Conservation (phyloP, 2,329 filamentous ascomycete genomes). For the Iodosphaeria phyllophila region DNA sequence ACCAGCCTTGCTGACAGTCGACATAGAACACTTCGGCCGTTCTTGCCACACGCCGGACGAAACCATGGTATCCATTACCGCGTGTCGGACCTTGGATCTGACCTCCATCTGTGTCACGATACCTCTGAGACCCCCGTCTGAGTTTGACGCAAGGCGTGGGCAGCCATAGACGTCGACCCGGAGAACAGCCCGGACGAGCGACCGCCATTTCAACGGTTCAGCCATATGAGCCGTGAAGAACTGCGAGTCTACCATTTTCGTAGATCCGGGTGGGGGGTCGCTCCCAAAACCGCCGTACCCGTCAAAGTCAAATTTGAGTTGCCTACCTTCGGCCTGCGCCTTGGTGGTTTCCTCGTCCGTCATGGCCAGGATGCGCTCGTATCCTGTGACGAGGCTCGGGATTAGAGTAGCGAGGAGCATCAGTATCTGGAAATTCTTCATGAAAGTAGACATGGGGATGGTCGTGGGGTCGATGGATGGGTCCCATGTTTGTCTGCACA, state of each 20-base stretch:
- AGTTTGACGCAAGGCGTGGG: constrained; percentile 4
- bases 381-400: constrained; percentile 37
- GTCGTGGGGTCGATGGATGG: constrained; percentile 3
- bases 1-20: constrained; percentile 11
- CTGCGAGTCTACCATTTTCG: constrained; percentile 1
- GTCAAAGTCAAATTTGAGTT: constrained; percentile 24
- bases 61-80: constrained; percentile 25
- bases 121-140: constrained; percentile 26
- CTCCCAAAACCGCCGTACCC: constrained; percentile 32
- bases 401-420: constrained; percentile 40
- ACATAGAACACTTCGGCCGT: constrained; percentile 10
- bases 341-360: constrained; percentile 30
- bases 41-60: constrained; percentile 17
- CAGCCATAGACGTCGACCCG: constrained; percentile 39
- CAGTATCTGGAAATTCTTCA: constrained; percentile 35
- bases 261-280: constrained; percentile 3
- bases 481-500: constrained; percentile 30
- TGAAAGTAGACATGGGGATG: constrained; percentile 8
- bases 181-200: constrained; percentile 31
- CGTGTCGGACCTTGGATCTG: constrained; percentile 27
- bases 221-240: constrained; percentile 24
- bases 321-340: constrained; percentile 22
- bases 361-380: constrained; percentile 32
- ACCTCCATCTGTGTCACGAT: constrained; percentile 34
- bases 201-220: constrained; percentile 33